phyloP scores from a whole-genome alignment of 2,329 filamentous ascomycete species.

The Drechslerella dactyloides region DNA sequence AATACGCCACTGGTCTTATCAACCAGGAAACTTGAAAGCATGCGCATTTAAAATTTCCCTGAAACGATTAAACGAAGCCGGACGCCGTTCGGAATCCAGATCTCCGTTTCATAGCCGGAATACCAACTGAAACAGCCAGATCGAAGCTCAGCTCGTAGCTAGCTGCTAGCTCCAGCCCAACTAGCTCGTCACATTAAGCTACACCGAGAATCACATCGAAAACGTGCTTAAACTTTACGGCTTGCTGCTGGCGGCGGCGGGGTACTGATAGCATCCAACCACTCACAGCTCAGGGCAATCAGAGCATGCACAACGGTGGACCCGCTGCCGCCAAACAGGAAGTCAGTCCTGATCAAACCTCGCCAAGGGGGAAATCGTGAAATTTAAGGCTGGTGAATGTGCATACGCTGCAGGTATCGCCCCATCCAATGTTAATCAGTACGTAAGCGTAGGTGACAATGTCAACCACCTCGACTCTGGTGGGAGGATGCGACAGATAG shows the following conservation, averaged over 20 bases:
- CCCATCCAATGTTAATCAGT: neutral
- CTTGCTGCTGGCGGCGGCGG: slow-evolving; percentile 21
- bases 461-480: neutral
- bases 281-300: slow-evolving; percentile 21
- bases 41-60: no score
- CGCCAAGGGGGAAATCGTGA: neutral
- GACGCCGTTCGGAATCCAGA: neutral
- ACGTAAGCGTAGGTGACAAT: neutral
- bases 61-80: neutral
- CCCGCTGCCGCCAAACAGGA: slow-evolving; percentile 40
- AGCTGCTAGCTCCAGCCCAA: neutral
- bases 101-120: slow-evolving; percentile 3
- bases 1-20: no score
- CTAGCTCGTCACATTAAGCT: no score
- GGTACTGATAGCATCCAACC: slow-evolving; percentile 14
- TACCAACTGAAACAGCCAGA: slow-evolving; percentile 1
- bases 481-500: no score
- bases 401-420: neutral
- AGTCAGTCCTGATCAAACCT: slow-evolving; percentile 30
- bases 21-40: no score
- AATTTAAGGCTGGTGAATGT: neutral
- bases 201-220: neutral
- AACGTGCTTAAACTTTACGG: slow-evolving; percentile 3
- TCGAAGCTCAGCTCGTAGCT: neutral
- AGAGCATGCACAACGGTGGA: slow-evolving; percentile 28